These are phyloP conservation scores for Protomyces pachydermus DNA, from an alignment of 1,139 yeast species.

Conservation along the genomic window DNA sequence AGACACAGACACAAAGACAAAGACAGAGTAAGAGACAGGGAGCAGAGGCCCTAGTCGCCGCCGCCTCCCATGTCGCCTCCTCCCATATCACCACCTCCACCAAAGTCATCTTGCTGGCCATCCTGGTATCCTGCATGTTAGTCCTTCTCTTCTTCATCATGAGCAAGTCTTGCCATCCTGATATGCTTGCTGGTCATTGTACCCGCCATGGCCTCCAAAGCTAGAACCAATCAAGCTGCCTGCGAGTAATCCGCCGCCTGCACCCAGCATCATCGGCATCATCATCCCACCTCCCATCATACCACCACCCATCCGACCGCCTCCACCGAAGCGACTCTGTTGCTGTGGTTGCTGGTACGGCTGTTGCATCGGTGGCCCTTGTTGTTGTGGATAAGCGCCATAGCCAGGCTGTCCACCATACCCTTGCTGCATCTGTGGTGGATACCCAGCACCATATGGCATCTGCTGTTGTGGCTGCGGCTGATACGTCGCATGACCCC, in stretches of 20 bases:
- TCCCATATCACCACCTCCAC: slow-evolving; percentile 34
- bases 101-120: slow-evolving; percentile 33
- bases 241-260: slow-evolving; percentile 76
- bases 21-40: background rate
- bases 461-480: slow-evolving; percentile 31
- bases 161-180: background rate
- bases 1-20: no score
- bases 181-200: background rate
- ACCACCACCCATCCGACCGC: slow-evolving; percentile 40
- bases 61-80: slow-evolving; percentile 33
- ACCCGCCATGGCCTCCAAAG: background rate
- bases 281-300: background rate
- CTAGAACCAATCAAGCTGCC: slow-evolving; percentile 50
- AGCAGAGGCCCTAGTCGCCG: background rate
- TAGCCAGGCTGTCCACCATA: slow-evolving; percentile 28
- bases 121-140: background rate
- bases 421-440: background rate
- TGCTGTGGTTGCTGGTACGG: slow-evolving; percentile 35
- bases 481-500: background rate
- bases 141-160: background rate
- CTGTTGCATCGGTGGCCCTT: slow-evolving; percentile 30
- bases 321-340: slow-evolving; percentile 35
- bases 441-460: background rate
- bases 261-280: slow-evolving; percentile 52
- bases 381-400: slow-evolving; percentile 25